Conservation (phyloP, 768 basidiomycete species). For the Neoboletus magnificus region DNA sequence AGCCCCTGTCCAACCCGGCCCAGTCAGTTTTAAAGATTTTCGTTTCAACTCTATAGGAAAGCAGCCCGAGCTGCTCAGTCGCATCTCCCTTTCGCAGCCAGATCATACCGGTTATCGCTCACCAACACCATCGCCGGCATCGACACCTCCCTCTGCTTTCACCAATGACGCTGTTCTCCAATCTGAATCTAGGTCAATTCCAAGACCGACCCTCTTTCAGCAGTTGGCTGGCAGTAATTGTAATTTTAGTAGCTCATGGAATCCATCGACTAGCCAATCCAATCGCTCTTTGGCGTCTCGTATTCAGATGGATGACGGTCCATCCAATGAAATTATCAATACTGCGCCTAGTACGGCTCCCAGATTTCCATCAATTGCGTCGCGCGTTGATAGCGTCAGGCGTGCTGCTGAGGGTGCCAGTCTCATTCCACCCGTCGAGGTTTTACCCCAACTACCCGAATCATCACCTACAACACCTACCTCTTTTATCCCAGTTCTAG, state of each 20-base stretch:
- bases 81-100: constrained; percentile 40
- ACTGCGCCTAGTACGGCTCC: not conserved
- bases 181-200: constrained; percentile 7
- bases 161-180: not conserved
- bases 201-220: constrained; percentile 22
- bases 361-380: not conserved
- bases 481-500: constrained; percentile 3
- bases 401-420: not conserved
- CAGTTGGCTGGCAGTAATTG: constrained; percentile 14
- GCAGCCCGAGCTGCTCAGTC: constrained; percentile 48
- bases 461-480: constrained; percentile 16
- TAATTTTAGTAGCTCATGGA: not conserved
- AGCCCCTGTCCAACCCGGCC: constrained; percentile 10
- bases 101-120: constrained; percentile 26
- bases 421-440: constrained; percentile 33
- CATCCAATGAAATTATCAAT: not conserved
- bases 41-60: constrained; percentile 54
- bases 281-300: constrained; percentile 22
- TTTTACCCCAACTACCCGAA: constrained; percentile 18
- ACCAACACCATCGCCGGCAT: constrained; percentile 21
- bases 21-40: constrained; percentile 38
- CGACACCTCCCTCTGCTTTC: constrained; percentile 4
- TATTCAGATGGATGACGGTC: constrained; percentile 16
- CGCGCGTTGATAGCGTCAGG: not conserved
- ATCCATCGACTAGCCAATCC: constrained; percentile 6